Percentiles rank a stretch among this genome's conserved stretches.
These are phyloP conservation scores for Tolypocladium sp. DNA, from an alignment of 2,329 filamentous ascomycete species.

Conservation along the genomic window DNA sequence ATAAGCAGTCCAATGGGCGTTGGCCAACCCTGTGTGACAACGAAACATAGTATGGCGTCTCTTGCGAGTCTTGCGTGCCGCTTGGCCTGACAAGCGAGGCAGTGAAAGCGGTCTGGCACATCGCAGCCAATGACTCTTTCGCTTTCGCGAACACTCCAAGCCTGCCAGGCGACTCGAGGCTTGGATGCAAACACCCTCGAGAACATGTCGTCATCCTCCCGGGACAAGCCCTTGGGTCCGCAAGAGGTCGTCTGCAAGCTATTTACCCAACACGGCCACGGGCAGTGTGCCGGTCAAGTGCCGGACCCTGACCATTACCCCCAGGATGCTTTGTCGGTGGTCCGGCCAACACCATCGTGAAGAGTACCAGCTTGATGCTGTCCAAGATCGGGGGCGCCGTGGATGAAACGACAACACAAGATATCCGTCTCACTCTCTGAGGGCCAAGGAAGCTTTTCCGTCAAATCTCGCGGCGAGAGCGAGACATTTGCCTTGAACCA, in stretches of 20 bases:
- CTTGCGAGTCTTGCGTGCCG: neutral
- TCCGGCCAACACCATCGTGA: too few species aligned
- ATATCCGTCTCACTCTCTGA: neutral
- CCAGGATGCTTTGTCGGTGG: too few species aligned
- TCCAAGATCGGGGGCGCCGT: neutral
- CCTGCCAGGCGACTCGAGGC: neutral
- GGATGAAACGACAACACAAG: neutral
- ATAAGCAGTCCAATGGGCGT: neutral
- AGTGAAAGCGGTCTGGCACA: neutral
- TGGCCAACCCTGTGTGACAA: neutral
- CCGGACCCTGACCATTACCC: neutral
- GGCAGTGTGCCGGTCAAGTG: too few species aligned
- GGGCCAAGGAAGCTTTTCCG: neutral
- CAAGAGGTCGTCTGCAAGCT: neutral
- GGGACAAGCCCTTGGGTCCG: neutral
- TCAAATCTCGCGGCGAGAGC: neutral
- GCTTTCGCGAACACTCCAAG: constrained; percentile 1
- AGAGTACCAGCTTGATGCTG: neutral
- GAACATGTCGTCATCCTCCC: neutral
- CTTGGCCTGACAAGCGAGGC: neutral
- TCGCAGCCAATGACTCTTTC: neutral
- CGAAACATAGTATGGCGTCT: neutral
- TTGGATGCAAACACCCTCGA: neutral
- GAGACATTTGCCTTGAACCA: neutral
- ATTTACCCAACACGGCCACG: neutral